Conservation (phyloP, 2,329 filamentous ascomycete genomes). For the Aspergillus ochraceus region DNA sequence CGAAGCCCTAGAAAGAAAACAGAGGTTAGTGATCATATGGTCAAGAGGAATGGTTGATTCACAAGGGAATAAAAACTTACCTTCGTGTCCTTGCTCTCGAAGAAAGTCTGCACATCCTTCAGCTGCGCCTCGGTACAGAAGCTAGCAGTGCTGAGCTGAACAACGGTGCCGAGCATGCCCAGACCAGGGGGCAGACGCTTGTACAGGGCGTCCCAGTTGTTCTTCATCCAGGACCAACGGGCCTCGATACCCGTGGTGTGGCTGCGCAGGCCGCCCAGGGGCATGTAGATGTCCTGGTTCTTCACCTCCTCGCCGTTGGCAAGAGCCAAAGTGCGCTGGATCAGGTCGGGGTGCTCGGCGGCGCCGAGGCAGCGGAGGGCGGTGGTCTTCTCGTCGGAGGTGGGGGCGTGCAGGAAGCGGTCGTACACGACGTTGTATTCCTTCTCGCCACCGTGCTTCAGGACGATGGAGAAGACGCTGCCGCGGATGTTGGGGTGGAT, state of each 20-base stretch:
- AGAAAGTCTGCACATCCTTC: slow-evolving; percentile 76
- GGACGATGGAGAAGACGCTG: slow-evolving; percentile 79
- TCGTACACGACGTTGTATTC: slow-evolving; percentile 80
- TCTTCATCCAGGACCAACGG: slow-evolving; percentile 78
- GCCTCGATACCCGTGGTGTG: slow-evolving; percentile 77
- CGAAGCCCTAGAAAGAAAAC: slow-evolving; percentile 59
- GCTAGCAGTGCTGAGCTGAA: slow-evolving; percentile 76
- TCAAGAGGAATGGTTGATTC: neutral
- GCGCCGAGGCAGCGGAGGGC: slow-evolving; percentile 81
- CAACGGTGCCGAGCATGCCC: slow-evolving; percentile 80
- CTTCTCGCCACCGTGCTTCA: slow-evolving; percentile 80
- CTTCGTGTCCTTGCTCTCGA: slow-evolving; percentile 77
- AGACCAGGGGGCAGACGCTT: slow-evolving; percentile 82
- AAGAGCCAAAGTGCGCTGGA: slow-evolving; percentile 75
- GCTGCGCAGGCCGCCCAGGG: slow-evolving; percentile 73
- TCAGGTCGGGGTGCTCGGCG: slow-evolving; percentile 73
- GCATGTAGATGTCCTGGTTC: slow-evolving; percentile 92
- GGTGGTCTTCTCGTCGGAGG: slow-evolving; percentile 86
- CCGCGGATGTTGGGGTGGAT: slow-evolving; percentile 89
- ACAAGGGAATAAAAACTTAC: slow-evolving; percentile 31
- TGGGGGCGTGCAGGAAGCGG: slow-evolving; percentile 72
- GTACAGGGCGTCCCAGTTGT: slow-evolving; percentile 83
- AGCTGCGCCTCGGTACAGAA: slow-evolving; percentile 78
- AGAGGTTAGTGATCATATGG: slow-evolving; percentile 10
- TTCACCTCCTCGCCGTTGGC: slow-evolving; percentile 80